Percentiles rank a stretch among this genome's conserved stretches.
phyloP scores from a whole-genome alignment of 2,329 filamentous ascomycete species.

The Alternaria sp. region DNA sequence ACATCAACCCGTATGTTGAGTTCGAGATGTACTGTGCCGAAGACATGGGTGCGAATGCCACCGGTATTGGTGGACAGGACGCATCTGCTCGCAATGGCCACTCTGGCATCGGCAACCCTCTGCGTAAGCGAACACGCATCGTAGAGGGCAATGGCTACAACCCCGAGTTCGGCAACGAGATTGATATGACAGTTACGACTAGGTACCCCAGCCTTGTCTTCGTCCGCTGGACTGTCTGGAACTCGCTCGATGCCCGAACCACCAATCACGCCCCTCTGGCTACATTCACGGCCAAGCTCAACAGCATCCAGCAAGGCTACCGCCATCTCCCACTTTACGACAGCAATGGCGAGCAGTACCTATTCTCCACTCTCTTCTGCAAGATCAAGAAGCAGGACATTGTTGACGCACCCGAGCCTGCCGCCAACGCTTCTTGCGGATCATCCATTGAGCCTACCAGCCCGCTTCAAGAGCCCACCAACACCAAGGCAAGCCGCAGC shows the following conservation, averaged over 20 bases:
- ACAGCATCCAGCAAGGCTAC: constrained; percentile 87
- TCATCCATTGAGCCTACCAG: constrained; percentile 37
- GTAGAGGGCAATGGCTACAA: constrained; percentile 92
- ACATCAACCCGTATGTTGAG: constrained; percentile 91
- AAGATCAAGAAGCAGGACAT: constrained; percentile 72
- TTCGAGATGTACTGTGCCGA: constrained; percentile 94
- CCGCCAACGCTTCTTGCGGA: constrained; percentile 27
- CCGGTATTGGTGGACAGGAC: constrained; percentile 70
- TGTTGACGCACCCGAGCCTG: constrained; percentile 48
- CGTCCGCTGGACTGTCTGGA: constrained; percentile 89
- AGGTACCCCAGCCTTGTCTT: constrained; percentile 94
- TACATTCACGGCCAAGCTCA: constrained; percentile 91
- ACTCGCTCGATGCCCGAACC: constrained; percentile 77
- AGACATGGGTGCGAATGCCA: constrained; percentile 80
- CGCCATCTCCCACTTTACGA: constrained; percentile 91
- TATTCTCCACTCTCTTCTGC: constrained; percentile 95
- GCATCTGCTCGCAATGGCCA: constrained; percentile 68
- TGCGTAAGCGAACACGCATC: constrained; percentile 79
- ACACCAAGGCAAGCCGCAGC: constrained; percentile 40
- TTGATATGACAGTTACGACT: constrained; percentile 84
- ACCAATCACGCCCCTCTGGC: constrained; percentile 73
- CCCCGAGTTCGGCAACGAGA: constrained; percentile 80
- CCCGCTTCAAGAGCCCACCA: constrained; percentile 40
- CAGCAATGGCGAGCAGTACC: constrained; percentile 85
- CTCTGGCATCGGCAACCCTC: constrained; percentile 72